Evolutionary conservation across 1,284 basidiomycete species (phyloP).

Genomic region (Heterobasidion parviporum): DNA sequence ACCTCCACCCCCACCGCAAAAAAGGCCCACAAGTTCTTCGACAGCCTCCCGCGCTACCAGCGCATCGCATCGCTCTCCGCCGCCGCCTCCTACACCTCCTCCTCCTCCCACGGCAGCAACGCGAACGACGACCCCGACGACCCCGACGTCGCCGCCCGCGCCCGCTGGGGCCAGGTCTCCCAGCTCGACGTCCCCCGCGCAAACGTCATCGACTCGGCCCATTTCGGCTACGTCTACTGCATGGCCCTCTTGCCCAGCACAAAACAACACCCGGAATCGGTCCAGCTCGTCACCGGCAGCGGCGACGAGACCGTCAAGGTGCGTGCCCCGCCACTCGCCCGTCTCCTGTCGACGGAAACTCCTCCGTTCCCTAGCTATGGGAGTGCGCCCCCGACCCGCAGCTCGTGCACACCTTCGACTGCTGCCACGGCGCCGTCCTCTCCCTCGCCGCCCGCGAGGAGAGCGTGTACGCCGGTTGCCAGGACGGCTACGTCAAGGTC

Average conservation of each 20-base stretch:
- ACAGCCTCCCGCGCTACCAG: constrained; percentile 67
- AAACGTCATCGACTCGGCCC: constrained; percentile 80
- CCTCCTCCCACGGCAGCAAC: constrained; percentile 7
- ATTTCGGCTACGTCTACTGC: constrained; percentile 92
- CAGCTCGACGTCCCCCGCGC: constrained; percentile 15
- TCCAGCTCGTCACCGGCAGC: constrained; percentile 73
- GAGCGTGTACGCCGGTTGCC: constrained; percentile 87
- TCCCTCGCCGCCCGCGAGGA: constrained; percentile 70
- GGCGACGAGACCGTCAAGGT: constrained; percentile 88
- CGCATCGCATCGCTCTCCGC: constrained; percentile 18
- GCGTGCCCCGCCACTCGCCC: constrained; percentile 7
- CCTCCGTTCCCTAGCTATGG: constrained; percentile 52
- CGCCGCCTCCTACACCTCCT: constrained; percentile 7
- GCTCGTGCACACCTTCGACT: constrained; percentile 55
- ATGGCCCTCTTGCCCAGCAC: constrained; percentile 49
- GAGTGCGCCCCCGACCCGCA: constrained; percentile 39
- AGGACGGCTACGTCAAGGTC: constrained; percentile 89
- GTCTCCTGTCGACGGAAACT: constrained; percentile 3
- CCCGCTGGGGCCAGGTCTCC: not conserved
- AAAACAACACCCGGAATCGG: constrained; percentile 12
- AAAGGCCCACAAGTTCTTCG: constrained; percentile 74
- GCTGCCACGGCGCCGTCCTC: constrained; percentile 66
- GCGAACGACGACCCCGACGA: constrained; percentile 12
- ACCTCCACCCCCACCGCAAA: constrained; percentile 37
- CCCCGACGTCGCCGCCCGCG: not conserved